phyloP scores from a whole-genome alignment of 2,329 filamentous ascomycete species.

The Bimuria novae-zelandiae region DNA sequence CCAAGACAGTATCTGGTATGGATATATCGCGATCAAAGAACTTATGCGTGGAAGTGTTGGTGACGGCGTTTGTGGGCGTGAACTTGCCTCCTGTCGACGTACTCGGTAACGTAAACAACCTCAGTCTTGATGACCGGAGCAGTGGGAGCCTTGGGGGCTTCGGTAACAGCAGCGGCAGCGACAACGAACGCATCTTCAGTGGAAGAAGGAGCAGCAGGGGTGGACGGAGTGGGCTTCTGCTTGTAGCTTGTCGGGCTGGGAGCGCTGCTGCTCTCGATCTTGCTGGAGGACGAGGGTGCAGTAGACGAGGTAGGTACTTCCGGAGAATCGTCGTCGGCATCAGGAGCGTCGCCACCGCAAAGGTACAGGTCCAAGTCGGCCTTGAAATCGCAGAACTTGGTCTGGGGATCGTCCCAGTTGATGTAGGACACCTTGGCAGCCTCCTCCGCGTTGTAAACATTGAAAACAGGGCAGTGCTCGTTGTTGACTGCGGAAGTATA shows the following conservation, averaged over 20 bases:
- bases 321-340: constrained; percentile 18
- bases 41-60: constrained; percentile 41
- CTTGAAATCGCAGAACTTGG: constrained; percentile 35
- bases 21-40: constrained; percentile 13
- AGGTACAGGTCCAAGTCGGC: constrained; percentile 41
- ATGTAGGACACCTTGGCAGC: constrained; percentile 41
- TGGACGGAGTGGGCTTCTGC: constrained; percentile 8
- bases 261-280: constrained; percentile 3
- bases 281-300: constrained; percentile 14
- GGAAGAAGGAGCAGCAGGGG: constrained; percentile 13
- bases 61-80: constrained; percentile 43
- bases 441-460: constrained; percentile 24
- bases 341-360: constrained; percentile 37
- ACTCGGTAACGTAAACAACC: constrained; percentile 40
- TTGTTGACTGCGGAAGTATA: constrained; percentile 24
- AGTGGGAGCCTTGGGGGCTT: constrained; percentile 15
- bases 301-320: constrained; percentile 7
- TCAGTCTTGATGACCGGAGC: constrained; percentile 34
- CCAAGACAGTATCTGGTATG: constrained; percentile 26
- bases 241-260: constrained; percentile 5
- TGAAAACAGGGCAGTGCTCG: constrained; percentile 40
- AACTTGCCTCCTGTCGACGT: constrained; percentile 38
- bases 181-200: constrained; percentile 19
- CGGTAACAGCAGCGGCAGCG: constrained; percentile 28
- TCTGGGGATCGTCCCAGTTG: constrained; percentile 37